phyloP scores from a whole-genome alignment of 2,329 filamentous ascomycete genomes.

The Phaeosphaeriaceae sp. region DNA sequence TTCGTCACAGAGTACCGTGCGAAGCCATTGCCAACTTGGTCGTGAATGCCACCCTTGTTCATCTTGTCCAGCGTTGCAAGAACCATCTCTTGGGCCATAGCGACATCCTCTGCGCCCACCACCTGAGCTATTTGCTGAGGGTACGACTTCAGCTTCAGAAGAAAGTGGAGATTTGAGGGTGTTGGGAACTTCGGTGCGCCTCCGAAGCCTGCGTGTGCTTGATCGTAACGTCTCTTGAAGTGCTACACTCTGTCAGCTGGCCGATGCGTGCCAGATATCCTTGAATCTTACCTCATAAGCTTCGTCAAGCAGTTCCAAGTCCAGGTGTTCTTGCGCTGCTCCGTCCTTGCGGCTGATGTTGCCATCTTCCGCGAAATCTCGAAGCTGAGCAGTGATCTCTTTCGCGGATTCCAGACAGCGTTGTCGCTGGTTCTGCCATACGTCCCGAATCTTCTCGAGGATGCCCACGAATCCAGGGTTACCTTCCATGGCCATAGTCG shows the following conservation, averaged over 20 bases:
- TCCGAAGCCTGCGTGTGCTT: conserved; percentile 67
- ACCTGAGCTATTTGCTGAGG: conserved; percentile 79
- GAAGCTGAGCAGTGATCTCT: conserved; percentile 80
- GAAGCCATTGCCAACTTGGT: conserved; percentile 80
- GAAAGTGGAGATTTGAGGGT: conserved; percentile 81
- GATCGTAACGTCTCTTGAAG: conserved; percentile 34
- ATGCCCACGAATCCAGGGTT: conserved; percentile 85
- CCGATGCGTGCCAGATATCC: conserved; percentile 50
- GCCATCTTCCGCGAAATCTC: conserved; percentile 88
- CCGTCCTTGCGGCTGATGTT: conserved; percentile 62
- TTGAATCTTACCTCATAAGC: conserved; percentile 66
- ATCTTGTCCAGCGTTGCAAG: conserved; percentile 82
- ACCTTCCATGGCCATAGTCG: conserved; percentile 56
- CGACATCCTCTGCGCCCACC: conserved; percentile 82
- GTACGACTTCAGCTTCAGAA: conserved; percentile 77
- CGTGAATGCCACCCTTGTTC: conserved; percentile 74
- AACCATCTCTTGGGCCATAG: conserved; percentile 78
- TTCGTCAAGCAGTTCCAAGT: conserved; percentile 90
- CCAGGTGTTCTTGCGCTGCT: conserved; percentile 72
- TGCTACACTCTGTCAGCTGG: conserved; percentile 18
- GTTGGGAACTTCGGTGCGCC: conserved; percentile 87
- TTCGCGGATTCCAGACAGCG: conserved; percentile 83
- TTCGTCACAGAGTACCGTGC: conserved; percentile 87
- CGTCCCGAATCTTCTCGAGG: conserved; percentile 74
- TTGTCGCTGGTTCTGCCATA: conserved; percentile 86